phyloP scores from a whole-genome alignment of 2,329 filamentous ascomycete species.

The Aspergillus neoniger region DNA sequence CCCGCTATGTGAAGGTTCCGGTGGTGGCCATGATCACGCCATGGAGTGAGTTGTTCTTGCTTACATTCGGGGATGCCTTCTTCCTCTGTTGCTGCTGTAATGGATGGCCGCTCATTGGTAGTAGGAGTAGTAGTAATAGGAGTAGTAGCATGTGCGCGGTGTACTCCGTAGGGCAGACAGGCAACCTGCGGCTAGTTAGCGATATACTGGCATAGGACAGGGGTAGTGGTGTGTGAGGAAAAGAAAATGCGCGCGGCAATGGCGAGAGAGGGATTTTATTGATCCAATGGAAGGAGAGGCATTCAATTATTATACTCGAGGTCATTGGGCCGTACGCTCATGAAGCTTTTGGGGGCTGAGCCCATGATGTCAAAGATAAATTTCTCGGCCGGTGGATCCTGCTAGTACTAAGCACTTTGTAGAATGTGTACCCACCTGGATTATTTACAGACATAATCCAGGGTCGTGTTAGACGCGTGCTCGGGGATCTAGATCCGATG shows the following conservation, averaged over 20 bases:
- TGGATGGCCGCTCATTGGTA: background rate
- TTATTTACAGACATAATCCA: background rate
- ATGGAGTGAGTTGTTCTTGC: too few species aligned
- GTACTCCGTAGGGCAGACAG: background rate
- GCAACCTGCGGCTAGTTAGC: background rate
- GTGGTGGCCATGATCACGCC: too few species aligned
- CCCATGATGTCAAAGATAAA: background rate
- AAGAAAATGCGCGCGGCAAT: background rate
- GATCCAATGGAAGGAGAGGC: background rate
- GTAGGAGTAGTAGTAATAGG: background rate
- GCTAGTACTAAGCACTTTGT: background rate
- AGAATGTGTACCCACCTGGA: background rate
- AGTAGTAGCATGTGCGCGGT: background rate
- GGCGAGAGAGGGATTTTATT: background rate
- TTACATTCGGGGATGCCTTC: too few species aligned
- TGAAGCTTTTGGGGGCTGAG: background rate
- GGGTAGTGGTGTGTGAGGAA: background rate
- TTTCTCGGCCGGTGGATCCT: background rate
- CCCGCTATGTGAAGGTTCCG: too few species aligned
- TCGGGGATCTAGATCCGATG: background rate
- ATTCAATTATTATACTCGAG: background rate
- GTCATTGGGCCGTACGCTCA: background rate
- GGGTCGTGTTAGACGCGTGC: background rate
- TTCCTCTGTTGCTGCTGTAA: background rate
- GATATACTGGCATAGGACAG: background rate